A percentile compares a stretch with the other conserved stretches of the same genome.
Conservation (phyloP, 257 asterid species). For the Gynochthodes officinalis region DNA sequence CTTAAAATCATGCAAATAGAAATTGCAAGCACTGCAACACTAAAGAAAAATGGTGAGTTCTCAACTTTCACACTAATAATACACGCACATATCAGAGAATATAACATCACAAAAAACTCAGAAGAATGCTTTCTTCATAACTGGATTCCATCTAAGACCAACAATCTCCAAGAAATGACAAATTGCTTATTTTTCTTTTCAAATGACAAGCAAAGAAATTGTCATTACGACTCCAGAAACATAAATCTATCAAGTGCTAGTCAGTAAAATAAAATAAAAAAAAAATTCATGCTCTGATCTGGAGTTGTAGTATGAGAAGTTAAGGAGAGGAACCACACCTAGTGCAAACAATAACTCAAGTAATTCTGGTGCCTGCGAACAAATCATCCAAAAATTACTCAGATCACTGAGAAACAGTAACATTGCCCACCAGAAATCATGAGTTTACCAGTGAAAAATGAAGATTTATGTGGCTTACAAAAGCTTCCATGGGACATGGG, state of each 20-base stretch:
- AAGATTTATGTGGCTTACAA: background rate
- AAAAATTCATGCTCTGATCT: background rate
- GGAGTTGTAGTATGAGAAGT: background rate
- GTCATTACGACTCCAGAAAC: background rate
- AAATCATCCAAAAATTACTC: conserved; percentile 23
- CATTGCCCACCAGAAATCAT: background rate
- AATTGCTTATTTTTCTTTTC: background rate
- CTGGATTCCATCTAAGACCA: background rate
- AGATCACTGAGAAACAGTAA: background rate
- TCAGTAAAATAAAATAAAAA: background rate
- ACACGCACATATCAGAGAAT: background rate
- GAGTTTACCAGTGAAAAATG: background rate
- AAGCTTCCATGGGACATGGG: conserved; percentile 1
- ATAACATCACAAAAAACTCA: background rate
- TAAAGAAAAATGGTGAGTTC: background rate
- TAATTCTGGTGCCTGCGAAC: conserved; percentile 87
- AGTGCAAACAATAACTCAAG: conserved; percentile 63
- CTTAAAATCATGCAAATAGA: background rate
- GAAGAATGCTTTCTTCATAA: too few relatives aligned
- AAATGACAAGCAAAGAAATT: background rate
- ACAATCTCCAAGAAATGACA: background rate
- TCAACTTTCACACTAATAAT: background rate
- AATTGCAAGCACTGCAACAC: background rate
- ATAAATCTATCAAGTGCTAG: background rate
- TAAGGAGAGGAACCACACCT: conserved; percentile 43